Evolutionary conservation across 345 rosid genomes (phyloP).

Genomic region (Carallia brachiata): DNA sequence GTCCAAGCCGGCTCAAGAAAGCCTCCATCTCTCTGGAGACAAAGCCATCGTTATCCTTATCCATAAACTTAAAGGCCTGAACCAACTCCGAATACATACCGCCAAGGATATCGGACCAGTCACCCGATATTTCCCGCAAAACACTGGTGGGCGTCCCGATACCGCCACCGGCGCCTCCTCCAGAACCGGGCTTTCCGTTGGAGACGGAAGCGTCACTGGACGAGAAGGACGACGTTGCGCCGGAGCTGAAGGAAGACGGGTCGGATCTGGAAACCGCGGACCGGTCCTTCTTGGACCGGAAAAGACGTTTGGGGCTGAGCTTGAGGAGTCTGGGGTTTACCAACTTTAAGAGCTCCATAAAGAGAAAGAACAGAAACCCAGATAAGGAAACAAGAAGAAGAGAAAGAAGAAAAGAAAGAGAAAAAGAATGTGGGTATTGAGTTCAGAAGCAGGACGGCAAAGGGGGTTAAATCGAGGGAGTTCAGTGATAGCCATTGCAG

Average conservation of each 20-base stretch:
- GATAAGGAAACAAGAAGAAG: background rate
- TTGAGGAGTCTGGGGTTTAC: constrained; percentile 28
- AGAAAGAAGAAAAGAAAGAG: background rate
- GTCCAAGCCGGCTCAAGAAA: constrained; percentile 50
- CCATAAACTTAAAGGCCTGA: constrained; percentile 53
- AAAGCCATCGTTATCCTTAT: constrained; percentile 54
- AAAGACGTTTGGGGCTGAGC: constrained; percentile 64
- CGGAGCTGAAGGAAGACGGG: constrained; percentile 57
- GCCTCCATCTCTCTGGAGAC: constrained; percentile 62
- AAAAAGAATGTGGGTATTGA: constrained; percentile 10
- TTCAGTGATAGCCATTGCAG: constrained; percentile 37
- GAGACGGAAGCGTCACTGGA: constrained; percentile 34
- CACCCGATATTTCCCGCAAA: constrained; percentile 41
- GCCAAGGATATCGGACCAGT: constrained; percentile 43
- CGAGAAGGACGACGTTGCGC: constrained; percentile 30
- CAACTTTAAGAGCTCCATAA: constrained; percentile 44
- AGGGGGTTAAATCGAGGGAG: constrained; percentile 49
- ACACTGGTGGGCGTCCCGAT: constrained; percentile 70
- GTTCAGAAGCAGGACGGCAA: constrained; percentile 26
- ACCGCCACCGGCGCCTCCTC: constrained; percentile 4
- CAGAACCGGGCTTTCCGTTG: constrained; percentile 20
- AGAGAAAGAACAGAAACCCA: background rate
- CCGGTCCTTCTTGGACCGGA: constrained; percentile 44
- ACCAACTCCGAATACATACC: constrained; percentile 36
- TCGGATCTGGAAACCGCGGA: constrained; percentile 49